A percentile compares a stretch with the other conserved stretches of the same genome.
phyloP scores from a whole-genome alignment of 495 filamentous ascomycete genomes.

The Daldinia decipiens region DNA sequence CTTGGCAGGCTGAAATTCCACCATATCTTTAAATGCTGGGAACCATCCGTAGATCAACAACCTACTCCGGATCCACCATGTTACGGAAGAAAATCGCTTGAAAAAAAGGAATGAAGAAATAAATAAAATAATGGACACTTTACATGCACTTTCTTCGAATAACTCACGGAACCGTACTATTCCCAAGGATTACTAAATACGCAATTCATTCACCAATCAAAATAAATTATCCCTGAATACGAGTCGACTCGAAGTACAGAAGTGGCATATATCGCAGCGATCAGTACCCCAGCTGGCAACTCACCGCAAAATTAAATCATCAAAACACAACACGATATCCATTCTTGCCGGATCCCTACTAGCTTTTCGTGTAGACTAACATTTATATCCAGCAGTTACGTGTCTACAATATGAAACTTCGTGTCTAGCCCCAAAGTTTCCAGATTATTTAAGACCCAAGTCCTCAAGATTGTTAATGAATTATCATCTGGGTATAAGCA shows the following conservation, averaged over 20 bases:
- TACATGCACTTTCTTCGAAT: background rate
- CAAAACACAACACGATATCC: background rate
- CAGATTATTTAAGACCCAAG: background rate
- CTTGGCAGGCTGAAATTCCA: slow-evolving; percentile 21
- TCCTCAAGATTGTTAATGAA: background rate
- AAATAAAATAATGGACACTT: background rate
- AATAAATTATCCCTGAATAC: background rate
- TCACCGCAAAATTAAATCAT: slow-evolving; percentile 3
- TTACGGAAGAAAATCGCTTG: background rate
- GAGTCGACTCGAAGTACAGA: background rate
- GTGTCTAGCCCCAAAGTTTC: background rate
- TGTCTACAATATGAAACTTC: background rate
- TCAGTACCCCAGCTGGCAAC: background rate
- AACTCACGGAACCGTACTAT: background rate
- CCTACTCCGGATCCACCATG: background rate
- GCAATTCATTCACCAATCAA: background rate
- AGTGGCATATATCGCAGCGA: slow-evolving; percentile 1
- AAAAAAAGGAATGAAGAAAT: too few relatives aligned
- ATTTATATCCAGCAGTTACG: background rate
- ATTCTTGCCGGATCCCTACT: background rate
- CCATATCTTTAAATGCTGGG: slow-evolving; percentile 25
- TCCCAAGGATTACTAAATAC: background rate
- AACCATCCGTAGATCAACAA: slow-evolving; percentile 19
- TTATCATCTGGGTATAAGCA: background rate
- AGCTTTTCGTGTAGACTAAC: background rate